Base-by-base conservation (phyloP, 2,329 filamentous ascomycete species). In the Purpureocillium takamizusanense region DNA sequence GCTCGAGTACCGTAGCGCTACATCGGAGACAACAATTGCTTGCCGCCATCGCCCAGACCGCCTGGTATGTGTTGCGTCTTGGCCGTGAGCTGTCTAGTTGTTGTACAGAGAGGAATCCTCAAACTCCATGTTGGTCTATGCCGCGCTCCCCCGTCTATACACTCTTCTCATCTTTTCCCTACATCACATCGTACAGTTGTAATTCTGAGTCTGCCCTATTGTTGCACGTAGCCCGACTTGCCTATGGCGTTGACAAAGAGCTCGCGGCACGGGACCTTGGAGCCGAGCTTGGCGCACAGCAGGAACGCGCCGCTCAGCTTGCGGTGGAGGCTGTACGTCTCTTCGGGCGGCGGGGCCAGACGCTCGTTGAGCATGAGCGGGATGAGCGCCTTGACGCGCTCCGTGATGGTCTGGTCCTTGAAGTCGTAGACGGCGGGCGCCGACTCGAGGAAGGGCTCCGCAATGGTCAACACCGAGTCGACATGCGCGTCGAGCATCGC, bases 271-370 rank as follows among this genome's bases (percentile, higher is more conserved):
- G 70, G 70, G 3, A 98, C 89, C 46, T 78, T 74, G 57, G 87
- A 95, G 3, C 86, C 88, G 42, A 98, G 59, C 47, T 80, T 76
- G 0, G 92, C 89, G 60, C 92, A 98, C 14, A 98, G 69, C 53
- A 98, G 62, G 57, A 98, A 98, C 0, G 92, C 94, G 0, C 92
- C 92, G 58, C 88, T 95, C 39, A 98, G 66, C 66, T 98, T 98
- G 43, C 92, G 77, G 62, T 98, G 92, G 52, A 98, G 63, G 57
- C 83, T 90, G 56, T 98, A 98, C 37, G 92, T 98, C 70, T 98
- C 92, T 65, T 98, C 94, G 0, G 92, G 92, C 17, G 94, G 92
- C 17, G 92, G 90, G 13, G 86, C 79, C 15, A 98, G 65, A 28
- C 92, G 69, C 67, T 98, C 92, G 40, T 78, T 76, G 34, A 98